Evolutionary conservation across 805 yeast genomes (phyloP), one percentile per base, ranked within the genome.

Genomic region (Metschnikowia lochheadii): DNA sequence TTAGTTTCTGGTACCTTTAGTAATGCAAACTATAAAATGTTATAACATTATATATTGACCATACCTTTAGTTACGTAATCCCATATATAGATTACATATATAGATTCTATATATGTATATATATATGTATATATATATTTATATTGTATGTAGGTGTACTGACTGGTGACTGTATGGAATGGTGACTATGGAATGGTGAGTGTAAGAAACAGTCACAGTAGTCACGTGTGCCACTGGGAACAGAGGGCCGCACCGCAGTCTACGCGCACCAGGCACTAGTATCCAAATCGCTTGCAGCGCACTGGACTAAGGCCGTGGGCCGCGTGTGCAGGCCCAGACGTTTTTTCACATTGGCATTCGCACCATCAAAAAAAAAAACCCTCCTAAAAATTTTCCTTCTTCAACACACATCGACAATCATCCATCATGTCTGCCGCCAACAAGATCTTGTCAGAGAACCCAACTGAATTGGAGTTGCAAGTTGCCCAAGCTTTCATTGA

Each of bases 381-480:
- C 48, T 48, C 41, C 50, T 36, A 36, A 51, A 53, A 56, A 47
- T 48, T 56, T 56, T 56, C 49, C 49, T 44, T 48, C 53, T 46
- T 37, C 37, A 49, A 39, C 49, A 47, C 48, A 38, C 49, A 54
- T 45, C 54, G 56, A 56, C 56, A 57, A 52, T 46, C 57, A 51
- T 49, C 51, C 62, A 81, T 67, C 63, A 92, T 92, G 98, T 92
- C 98, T 80, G 96, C 97, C 73, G 89, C 91, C 76, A 83, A 88
- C 78, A 94, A 94, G 84, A 84, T 94, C 79, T 85, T 92, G 79
- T 84, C 90, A 73, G 84, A 86, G 75, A 88, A 88, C 72, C 98
- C 99, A 82, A 76, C 94, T 75, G 98, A 94, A 82, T 90, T 94
- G 79, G 99, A 94, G 84, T 88, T 94, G 79, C 96, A 92, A 83